Percentiles rank a stretch among this genome's conserved stretches.
Conservation (phyloP, 2,329 filamentous ascomycete species). For the Aspergillus aculeatus region DNA sequence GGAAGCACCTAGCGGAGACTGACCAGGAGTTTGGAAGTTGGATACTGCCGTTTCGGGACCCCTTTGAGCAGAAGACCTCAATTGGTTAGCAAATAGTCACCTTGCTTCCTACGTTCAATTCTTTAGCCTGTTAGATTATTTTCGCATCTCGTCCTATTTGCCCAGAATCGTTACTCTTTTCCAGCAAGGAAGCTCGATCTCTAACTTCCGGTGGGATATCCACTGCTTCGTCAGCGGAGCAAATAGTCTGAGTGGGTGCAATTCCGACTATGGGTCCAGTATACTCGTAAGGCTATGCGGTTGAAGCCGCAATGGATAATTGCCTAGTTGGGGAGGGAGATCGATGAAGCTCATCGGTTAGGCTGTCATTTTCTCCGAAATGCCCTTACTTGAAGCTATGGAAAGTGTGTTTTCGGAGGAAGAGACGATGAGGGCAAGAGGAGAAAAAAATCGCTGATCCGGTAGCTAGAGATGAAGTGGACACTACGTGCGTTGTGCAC, state of each 20-base stretch:
- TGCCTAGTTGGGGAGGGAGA: not conserved
- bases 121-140: not conserved
- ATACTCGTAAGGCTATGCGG: constrained; percentile 8
- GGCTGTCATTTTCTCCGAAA: not conserved
- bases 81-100: constrained; percentile 2
- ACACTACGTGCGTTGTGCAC: constrained; percentile 10
- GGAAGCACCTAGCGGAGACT: not conserved
- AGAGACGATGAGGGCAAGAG: not conserved
- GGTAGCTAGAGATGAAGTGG: not conserved
- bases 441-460: not conserved
- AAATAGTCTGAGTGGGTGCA: not conserved
- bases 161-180: not conserved
- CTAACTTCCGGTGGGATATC: not conserved
- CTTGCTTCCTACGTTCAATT: not conserved
- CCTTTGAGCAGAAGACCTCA: not conserved
- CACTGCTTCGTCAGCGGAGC: constrained; percentile 7
- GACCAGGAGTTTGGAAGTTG: not conserved
- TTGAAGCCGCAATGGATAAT: constrained; percentile 4
- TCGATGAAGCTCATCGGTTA: not conserved
- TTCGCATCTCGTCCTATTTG: not conserved
- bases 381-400: not conserved
- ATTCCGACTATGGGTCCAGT: not conserved
- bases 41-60: not conserved
- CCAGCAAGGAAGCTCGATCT: not conserved
- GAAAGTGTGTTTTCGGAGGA: no score